A percentile compares a stretch with the other conserved stretches of the same genome.
These are phyloP conservation scores for Viola odorata DNA, from an alignment of 345 rosid species.

Conservation along the genomic window DNA sequence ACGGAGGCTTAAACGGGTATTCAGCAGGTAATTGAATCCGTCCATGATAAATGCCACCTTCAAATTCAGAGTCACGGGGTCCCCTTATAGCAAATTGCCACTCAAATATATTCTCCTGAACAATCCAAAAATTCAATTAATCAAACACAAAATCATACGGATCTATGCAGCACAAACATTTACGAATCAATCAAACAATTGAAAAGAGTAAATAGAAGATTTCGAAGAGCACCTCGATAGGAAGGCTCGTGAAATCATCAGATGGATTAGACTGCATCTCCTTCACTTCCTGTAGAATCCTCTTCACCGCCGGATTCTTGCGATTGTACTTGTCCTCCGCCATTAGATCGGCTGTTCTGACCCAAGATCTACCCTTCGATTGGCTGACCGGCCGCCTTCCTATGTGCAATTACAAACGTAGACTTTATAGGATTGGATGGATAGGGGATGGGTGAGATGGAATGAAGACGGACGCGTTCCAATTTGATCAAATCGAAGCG, in stretches of 20 bases:
- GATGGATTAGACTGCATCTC: conserved; percentile 99
- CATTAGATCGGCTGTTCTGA: conserved; percentile 35
- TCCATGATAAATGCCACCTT: conserved; percentile 97
- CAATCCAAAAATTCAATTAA: not conserved
- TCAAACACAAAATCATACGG: not conserved
- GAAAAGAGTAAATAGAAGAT: not conserved
- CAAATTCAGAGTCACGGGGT: conserved; percentile 76
- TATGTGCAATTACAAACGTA: not conserved
- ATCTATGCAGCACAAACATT: not conserved
- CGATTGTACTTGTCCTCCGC: conserved; percentile 80
- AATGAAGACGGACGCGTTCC: no score
- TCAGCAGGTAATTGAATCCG: conserved; percentile 92
- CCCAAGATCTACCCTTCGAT: not conserved
- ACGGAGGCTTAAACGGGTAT: conserved; percentile 98
- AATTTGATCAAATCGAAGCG: not conserved
- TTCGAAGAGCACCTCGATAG: conserved; percentile 69
- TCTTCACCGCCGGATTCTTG: conserved; percentile 93
- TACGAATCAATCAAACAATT: not conserved
- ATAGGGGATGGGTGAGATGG: not conserved
- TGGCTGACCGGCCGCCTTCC: not conserved
- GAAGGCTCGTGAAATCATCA: conserved; percentile 96
- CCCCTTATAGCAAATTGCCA: conserved; percentile 98
- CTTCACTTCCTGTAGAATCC: conserved; percentile 95
- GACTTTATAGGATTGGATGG: no score
- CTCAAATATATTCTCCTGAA: conserved; percentile 91